These are phyloP conservation scores for Lactuca saligna DNA, from an alignment of 129 eudicot species.

Conservation along the genomic window DNA sequence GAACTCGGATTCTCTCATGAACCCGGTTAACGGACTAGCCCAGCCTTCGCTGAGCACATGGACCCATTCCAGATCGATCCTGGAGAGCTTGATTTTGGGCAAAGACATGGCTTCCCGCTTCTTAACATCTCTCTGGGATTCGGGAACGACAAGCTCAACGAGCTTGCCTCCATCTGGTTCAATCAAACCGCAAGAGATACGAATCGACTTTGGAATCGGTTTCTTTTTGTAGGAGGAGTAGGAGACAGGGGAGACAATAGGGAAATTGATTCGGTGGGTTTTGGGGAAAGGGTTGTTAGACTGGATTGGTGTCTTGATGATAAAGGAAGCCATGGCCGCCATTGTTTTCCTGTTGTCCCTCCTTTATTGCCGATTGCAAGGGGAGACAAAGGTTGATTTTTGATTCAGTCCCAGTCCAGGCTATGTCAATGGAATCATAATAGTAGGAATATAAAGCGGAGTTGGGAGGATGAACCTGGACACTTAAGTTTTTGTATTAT, in stretches of 20 bases:
- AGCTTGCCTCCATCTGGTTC: slow-evolving; percentile 91
- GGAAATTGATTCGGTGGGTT: slow-evolving; percentile 35
- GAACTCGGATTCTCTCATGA: slow-evolving; percentile 97
- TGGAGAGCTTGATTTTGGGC: slow-evolving; percentile 62
- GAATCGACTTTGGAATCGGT: slow-evolving; percentile 21
- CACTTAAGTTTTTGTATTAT: slow-evolving; percentile 1
- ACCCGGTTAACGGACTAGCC: slow-evolving; percentile 94
- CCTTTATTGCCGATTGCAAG: background rate
- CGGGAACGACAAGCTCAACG: slow-evolving; percentile 58
- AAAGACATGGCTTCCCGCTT: slow-evolving; percentile 43
- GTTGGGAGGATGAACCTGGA: slow-evolving; percentile 56
- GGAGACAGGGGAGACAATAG: slow-evolving; percentile 32
- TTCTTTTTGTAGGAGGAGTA: slow-evolving; percentile 10
- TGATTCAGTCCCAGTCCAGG: background rate
- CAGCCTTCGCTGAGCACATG: slow-evolving; percentile 95
- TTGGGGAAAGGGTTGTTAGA: slow-evolving; percentile 35
- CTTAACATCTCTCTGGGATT: slow-evolving; percentile 44
- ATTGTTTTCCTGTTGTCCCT: slow-evolving; percentile 19
- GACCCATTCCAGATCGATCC: slow-evolving; percentile 87
- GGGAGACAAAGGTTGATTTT: slow-evolving; percentile 4
- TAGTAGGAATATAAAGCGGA: slow-evolving; percentile 24
- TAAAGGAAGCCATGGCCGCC: slow-evolving; percentile 59
- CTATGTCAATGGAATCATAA: background rate
- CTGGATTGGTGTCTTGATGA: slow-evolving; percentile 42
- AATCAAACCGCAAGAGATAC: slow-evolving; percentile 50